Percentiles rank a stretch among this genome's conserved stretches.
phyloP scores from a whole-genome alignment of 768 basidiomycete genomes.

The Holtermanniella nyarrowii region DNA sequence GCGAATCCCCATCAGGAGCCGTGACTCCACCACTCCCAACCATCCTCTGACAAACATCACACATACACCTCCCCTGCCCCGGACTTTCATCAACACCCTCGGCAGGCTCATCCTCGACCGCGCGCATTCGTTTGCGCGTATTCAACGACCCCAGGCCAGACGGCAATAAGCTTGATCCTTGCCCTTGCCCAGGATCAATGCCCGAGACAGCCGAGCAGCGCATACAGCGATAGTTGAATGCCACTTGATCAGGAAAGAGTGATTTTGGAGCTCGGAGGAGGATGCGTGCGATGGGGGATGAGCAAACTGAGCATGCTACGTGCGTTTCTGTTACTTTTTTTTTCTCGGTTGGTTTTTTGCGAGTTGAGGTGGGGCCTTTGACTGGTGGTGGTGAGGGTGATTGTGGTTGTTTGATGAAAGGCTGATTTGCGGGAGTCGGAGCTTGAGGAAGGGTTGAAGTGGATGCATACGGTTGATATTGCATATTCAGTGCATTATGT shows the following conservation, averaged over 20 bases:
- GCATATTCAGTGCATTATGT: too few species aligned
- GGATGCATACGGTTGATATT: too few species aligned
- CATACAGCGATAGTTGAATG: constrained; percentile 12
- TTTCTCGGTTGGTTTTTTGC: constrained; percentile 17
- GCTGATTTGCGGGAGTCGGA: constrained; percentile 4
- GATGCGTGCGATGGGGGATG: constrained; percentile 12
- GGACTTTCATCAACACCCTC: constrained; percentile 21
- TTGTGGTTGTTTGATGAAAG: background rate
- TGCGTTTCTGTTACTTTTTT: constrained; percentile 15
- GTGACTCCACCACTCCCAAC: constrained; percentile 18
- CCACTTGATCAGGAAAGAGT: constrained; percentile 16
- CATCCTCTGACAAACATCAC: constrained; percentile 37
- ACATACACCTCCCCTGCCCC: constrained; percentile 18
- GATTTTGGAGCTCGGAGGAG: constrained; percentile 27
- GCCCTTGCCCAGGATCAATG: constrained; percentile 8
- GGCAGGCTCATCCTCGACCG: constrained; percentile 25
- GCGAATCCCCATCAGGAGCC: constrained; percentile 11
- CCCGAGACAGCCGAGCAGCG: constrained; percentile 14
- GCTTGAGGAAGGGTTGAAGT: too few species aligned
- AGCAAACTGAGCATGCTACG: constrained; percentile 14
- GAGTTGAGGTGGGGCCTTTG: constrained; percentile 11
- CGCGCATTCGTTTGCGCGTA: constrained; percentile 23
- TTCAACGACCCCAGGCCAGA: constrained; percentile 20
- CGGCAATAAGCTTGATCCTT: background rate
- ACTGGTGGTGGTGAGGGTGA: constrained; percentile 8